Percentiles rank a stretch among this genome's conserved stretches.
phyloP scores from a whole-genome alignment of 2,329 filamentous ascomycete species.

The Scortechinia acanthostroma region DNA sequence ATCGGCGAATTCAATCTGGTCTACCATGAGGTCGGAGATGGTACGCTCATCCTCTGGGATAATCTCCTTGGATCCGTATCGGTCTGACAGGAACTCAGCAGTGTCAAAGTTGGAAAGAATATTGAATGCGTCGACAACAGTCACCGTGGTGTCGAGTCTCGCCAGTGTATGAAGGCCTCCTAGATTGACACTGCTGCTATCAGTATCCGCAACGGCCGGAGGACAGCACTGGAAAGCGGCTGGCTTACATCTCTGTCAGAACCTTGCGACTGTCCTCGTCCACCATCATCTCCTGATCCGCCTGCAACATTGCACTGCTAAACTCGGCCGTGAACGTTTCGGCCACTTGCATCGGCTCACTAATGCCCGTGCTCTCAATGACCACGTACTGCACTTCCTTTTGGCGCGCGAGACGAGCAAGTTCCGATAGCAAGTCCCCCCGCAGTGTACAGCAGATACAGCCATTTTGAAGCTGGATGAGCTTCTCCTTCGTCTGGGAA shows the following conservation, averaged over 20 bases:
- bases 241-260: constrained; percentile 32
- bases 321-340: constrained; percentile 62
- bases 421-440: constrained; percentile 64
- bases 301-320: constrained; percentile 33
- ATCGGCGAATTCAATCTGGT: constrained; percentile 73
- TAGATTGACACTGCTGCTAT: constrained; percentile 13
- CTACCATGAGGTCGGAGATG: constrained; percentile 69
- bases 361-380: constrained; percentile 67
- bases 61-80: constrained; percentile 50
- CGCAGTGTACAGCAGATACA: constrained; percentile 73
- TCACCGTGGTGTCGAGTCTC: constrained; percentile 64
- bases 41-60: constrained; percentile 64
- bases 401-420: constrained; percentile 55
- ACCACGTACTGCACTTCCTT: constrained; percentile 65
- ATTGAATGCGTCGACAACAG: constrained; percentile 68
- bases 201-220: constrained; percentile 17
- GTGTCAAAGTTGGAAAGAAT: constrained; percentile 69
- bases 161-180: constrained; percentile 63
- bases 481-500: constrained; percentile 52
- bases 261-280: constrained; percentile 32
- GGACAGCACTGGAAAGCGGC: neutral
- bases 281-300: constrained; percentile 33
- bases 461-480: constrained; percentile 64
- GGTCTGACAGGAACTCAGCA: constrained; percentile 55
- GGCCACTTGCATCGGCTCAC: constrained; percentile 67